phyloP scores from a whole-genome alignment of 805 yeast genomes.

The Wickerhamiella dianesei region DNA sequence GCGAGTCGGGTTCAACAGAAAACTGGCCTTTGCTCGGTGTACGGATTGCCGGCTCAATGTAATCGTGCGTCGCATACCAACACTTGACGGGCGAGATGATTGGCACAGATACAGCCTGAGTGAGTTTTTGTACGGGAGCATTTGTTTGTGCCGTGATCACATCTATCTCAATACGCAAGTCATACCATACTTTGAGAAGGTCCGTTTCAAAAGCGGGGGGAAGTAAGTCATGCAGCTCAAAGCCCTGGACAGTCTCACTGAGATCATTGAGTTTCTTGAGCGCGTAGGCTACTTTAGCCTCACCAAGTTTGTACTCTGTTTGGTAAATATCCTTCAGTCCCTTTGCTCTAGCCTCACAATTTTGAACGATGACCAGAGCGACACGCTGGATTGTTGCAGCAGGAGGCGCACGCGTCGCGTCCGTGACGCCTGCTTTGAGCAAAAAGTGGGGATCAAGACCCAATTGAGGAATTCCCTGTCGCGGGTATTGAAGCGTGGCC shows the following conservation, averaged over 20 bases:
- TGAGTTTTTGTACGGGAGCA: background rate
- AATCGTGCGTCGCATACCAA: background rate
- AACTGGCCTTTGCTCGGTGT: too few species aligned
- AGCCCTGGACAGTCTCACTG: background rate
- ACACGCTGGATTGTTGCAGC: background rate
- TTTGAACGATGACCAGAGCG: background rate
- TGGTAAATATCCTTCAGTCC: background rate
- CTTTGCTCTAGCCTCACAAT: background rate
- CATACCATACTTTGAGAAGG: background rate
- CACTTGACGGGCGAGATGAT: background rate
- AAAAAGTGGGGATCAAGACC: background rate
- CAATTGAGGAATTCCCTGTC: slow-evolving; percentile 1
- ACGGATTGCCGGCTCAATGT: background rate
- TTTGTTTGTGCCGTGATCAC: background rate
- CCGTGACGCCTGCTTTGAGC: background rate
- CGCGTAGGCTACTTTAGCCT: background rate
- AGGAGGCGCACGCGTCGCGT: background rate
- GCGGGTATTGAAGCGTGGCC: background rate
- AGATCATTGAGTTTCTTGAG: background rate
- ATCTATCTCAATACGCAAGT: background rate
- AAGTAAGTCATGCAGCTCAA: background rate
- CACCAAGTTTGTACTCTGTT: background rate
- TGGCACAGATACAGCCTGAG: background rate
- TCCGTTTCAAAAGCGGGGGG: background rate
- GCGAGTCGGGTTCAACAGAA: too few species aligned